These are phyloP conservation scores for Ambrosiella beaveri DNA, from an alignment of 2,329 filamentous ascomycete genomes.

Conservation along the genomic window DNA sequence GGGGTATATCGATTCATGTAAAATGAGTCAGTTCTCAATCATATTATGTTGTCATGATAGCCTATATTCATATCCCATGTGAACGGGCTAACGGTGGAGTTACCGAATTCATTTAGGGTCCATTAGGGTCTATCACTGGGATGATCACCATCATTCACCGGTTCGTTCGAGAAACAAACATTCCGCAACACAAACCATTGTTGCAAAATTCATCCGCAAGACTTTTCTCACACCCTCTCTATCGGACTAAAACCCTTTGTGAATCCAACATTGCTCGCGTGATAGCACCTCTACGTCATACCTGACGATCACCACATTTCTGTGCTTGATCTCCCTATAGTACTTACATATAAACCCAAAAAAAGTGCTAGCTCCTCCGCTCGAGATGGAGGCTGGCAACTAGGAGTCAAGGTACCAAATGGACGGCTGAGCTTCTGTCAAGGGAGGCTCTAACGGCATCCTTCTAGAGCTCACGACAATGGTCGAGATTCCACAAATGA, in stretches of 20 bases:
- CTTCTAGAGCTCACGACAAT: background rate
- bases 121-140: no score
- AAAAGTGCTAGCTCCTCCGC: background rate
- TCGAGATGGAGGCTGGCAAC: background rate
- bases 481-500: no score
- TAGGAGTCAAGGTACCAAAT: background rate
- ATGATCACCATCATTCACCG: no score
- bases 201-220: background rate
- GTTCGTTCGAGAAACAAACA: no score
- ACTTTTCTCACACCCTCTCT: background rate
- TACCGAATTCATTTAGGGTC: no score
- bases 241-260: background rate
- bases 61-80: no score
- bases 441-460: background rate
- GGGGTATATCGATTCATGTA: no score
- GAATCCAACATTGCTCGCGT: background rate
- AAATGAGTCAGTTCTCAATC: no score
- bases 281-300: background rate
- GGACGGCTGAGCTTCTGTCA: background rate
- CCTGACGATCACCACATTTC: background rate
- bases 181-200: no score
- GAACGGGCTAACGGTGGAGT: no score
- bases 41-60: no score
- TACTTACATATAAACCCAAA: no score
- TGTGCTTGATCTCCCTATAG: background rate